phyloP scores from a whole-genome alignment of 371 early-diverging fungal genomes.

The Mucor mucedo region DNA sequence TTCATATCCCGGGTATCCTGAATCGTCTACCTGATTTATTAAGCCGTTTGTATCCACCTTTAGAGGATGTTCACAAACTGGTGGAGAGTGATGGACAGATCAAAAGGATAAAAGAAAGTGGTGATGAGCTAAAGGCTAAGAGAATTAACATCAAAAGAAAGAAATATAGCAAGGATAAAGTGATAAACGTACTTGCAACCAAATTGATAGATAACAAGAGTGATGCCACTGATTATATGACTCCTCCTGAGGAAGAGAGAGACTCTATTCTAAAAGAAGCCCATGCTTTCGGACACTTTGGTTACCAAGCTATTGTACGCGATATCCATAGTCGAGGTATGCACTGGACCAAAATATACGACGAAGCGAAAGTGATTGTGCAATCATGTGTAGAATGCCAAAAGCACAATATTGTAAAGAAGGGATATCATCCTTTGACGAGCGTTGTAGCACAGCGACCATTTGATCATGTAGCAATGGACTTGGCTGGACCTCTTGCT shows the following conservation, averaged over 20 bases:
- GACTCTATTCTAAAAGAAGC: constrained; percentile 12
- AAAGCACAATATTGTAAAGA: neutral
- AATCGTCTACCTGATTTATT: constrained; percentile 22
- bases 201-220: neutral
- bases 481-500: constrained; percentile 8
- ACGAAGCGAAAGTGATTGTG: neutral
- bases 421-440: constrained; percentile 8
- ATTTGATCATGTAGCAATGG: constrained; percentile 2
- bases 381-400: constrained; percentile 1
- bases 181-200: neutral
- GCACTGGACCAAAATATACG: constrained; percentile 13
- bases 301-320: constrained; percentile 4
- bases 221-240: constrained; percentile 6
- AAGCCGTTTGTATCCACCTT: constrained; percentile 8
- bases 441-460: neutral
- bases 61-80: neutral
- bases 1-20: constrained; percentile 16
- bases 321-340: constrained; percentile 11
- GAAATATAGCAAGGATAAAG: neutral
- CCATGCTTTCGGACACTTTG: constrained; percentile 25
- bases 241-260: constrained; percentile 10
- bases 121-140: neutral
- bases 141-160: neutral
- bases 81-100: constrained; percentile 4
- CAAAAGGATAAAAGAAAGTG: neutral